Conservation (phyloP, 257 asterid genomes). For the Nicotiana paniculata region DNA sequence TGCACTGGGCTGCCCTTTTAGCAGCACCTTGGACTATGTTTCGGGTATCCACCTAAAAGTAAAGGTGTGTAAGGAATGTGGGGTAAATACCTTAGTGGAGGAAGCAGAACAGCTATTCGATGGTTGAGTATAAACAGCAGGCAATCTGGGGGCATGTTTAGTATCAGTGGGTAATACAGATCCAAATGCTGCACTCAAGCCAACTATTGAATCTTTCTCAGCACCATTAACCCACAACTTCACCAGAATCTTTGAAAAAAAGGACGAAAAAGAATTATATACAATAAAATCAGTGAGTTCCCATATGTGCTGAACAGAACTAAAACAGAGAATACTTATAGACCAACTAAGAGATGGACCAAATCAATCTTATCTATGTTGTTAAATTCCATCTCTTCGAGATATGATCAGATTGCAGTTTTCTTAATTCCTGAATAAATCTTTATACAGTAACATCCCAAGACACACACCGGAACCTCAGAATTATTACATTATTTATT, state of each 20-base stretch:
- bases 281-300: neutral
- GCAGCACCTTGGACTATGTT: neutral
- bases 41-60: neutral
- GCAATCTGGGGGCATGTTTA: slow-evolving; percentile 38
- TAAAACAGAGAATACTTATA: neutral
- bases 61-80: neutral
- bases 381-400: neutral
- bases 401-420: neutral
- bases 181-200: slow-evolving; percentile 76
- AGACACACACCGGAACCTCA: neutral
- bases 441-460: neutral
- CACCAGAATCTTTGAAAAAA: slow-evolving; percentile 56
- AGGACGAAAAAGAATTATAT: neutral
- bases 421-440: neutral
- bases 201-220: slow-evolving; percentile 51
- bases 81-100: slow-evolving; percentile 46
- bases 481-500: no score
- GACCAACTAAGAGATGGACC: neutral
- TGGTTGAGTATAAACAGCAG: slow-evolving; percentile 49
- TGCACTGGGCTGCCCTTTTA: no score
- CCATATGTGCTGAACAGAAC: neutral
- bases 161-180: slow-evolving; percentile 49
- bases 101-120: slow-evolving; percentile 53
- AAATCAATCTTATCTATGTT: neutral
- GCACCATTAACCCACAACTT: slow-evolving; percentile 55